A percentile compares a stretch with the other conserved stretches of the same genome.
These are phyloP conservation scores for Aspergillus quadrilineatus DNA, from an alignment of 2,329 filamentous ascomycete species.

Conservation along the genomic window DNA sequence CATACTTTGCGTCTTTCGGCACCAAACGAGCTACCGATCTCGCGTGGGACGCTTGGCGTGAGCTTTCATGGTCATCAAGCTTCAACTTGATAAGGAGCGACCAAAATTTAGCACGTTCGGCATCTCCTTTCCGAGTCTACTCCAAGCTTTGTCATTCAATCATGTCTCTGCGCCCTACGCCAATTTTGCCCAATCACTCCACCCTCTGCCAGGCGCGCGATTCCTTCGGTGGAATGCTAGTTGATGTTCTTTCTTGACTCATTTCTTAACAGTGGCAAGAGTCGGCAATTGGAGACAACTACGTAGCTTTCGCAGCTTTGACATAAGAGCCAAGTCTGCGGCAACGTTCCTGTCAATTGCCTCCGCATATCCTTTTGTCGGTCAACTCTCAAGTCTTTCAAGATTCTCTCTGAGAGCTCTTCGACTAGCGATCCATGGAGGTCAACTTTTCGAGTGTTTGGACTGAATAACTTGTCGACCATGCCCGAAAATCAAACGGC, in stretches of 20 bases:
- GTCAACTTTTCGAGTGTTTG: not conserved
- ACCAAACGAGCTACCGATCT: not conserved
- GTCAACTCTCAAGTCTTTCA: not conserved
- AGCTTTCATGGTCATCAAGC: not conserved
- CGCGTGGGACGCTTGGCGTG: not conserved
- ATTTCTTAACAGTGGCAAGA: not conserved
- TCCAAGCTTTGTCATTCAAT: not conserved
- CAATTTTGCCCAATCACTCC: not conserved
- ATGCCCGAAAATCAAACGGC: conserved; percentile 15
- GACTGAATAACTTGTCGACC: not conserved
- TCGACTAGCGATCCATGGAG: not conserved
- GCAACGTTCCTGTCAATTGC: not conserved
- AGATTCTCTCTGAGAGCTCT: not conserved
- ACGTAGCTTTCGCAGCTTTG: not conserved
- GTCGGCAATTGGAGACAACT: not conserved
- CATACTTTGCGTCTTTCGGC: not conserved
- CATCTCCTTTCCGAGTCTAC: conserved; percentile 1
- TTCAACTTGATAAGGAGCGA: not conserved
- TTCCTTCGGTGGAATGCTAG: not conserved
- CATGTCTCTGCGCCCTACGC: not conserved
- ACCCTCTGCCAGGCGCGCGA: not conserved
- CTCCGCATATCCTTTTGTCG: not conserved
- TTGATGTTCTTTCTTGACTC: not conserved
- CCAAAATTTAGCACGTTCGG: not conserved
- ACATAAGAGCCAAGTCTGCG: not conserved